Evolutionary conservation across 2,329 filamentous ascomycete genomes (phyloP), one percentile per base, ranked within the genome.

Genomic region (Mycosphaerella sp.): DNA sequence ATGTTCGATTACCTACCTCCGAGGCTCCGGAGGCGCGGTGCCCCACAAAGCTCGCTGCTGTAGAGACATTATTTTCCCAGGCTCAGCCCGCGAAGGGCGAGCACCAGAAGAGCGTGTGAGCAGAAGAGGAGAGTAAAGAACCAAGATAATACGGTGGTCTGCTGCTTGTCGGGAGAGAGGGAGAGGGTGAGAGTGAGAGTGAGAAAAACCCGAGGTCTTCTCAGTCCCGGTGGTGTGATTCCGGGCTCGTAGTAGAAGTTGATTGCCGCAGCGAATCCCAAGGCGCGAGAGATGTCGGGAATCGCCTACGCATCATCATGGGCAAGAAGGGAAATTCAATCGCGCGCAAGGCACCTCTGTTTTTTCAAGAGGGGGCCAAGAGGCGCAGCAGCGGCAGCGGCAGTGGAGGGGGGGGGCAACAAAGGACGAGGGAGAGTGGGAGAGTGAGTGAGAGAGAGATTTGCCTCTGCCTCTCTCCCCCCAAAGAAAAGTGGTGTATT

Each of bases 11-110:
- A 17, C 14, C 14, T 26, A 26, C 26, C 26, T 75, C 61, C 80
- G 76, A 56, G 74, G 70, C 54, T 73, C 72, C 26, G 81, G 82
- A 21, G 78, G 78, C 23, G 70, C 70, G 50, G 67, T 66, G 53
- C 74, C 70, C 69, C 78, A 79, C 26, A 80, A 64, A 36, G 57
- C 52, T 39, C 63, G 57, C 14, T 48, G 11, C 41, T 61, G 50
- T 38, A 61, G 54, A 32, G 54, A 53, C 42, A 57, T 17, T 17
- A 17, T 17, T 17, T 55, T 29, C 32, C 53, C 17, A 26, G 14
- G 17, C 56, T 54, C 54, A 52, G 51, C 55, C 57, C 57, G 34
- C 39, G 42, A 31, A 42, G 53, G 59, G 54, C 57, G 55, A 57
- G 54, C 58, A 53, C 47, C 38, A 14, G 53, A 45, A 40, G 29